Percentiles rank a stretch among this genome's conserved stretches.
Evolutionary conservation across 1,284 basidiomycete species (phyloP).

Genomic region (Ceratobasidium theobromae): DNA sequence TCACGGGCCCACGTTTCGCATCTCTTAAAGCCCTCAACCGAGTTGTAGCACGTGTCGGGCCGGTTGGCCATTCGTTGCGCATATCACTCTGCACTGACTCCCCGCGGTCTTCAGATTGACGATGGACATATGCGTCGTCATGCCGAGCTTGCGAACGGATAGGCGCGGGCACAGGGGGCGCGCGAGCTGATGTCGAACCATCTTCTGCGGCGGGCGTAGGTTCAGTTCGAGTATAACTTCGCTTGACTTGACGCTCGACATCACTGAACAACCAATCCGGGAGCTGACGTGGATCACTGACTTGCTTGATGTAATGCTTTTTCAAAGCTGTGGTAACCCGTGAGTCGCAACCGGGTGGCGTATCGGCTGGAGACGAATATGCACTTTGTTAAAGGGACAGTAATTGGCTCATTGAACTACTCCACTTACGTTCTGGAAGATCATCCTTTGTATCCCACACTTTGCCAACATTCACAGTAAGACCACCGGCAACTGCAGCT

Average conservation of each 20-base stretch:
- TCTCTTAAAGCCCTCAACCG: conserved; percentile 21
- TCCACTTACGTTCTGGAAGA: conserved; percentile 51
- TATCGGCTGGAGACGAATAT: conserved; percentile 42
- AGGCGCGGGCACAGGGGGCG: neutral
- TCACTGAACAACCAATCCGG: conserved; percentile 67
- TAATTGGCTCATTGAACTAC: conserved; percentile 12
- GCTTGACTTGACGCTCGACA: conserved; percentile 48
- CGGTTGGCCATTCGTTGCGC: neutral
- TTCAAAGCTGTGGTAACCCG: conserved; percentile 65
- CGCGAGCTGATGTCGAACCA: neutral
- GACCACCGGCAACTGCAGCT: conserved; percentile 53
- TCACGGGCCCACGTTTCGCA: conserved; percentile 2
- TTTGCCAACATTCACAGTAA: conserved; percentile 60
- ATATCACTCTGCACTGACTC: neutral
- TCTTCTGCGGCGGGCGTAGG: neutral
- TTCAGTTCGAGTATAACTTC: neutral
- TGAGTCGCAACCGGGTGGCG: conserved; percentile 59
- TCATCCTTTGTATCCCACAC: conserved; percentile 55
- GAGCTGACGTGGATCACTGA: conserved; percentile 58
- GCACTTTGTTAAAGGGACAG: neutral
- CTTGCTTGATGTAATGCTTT: conserved; percentile 64
- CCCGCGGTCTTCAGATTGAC: neutral
- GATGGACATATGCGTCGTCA: conserved; percentile 7
- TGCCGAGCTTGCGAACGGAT: conserved; percentile 12
- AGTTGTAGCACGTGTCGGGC: conserved; percentile 8